Evolutionary conservation across 129 eudicot genomes (phyloP).

Genomic region (Smallanthus sonchifolius): DNA sequence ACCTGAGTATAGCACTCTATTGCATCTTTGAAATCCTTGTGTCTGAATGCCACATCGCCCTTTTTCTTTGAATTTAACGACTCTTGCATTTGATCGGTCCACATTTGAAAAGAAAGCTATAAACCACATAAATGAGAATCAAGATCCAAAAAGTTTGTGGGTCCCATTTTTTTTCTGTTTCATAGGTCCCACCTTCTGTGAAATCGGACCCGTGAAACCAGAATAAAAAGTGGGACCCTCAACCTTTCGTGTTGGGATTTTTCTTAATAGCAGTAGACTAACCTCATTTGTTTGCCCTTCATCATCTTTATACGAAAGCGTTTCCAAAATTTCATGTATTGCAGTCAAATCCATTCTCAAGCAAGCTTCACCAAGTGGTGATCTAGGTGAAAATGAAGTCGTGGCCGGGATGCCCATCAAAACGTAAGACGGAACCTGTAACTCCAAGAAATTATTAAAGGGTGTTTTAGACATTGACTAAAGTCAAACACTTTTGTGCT

Average conservation of each 20-base stretch:
- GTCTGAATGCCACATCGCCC: constrained; percentile 57
- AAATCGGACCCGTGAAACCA: background rate
- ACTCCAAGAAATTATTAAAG: background rate
- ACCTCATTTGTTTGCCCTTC: constrained; percentile 66
- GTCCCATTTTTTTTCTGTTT: background rate
- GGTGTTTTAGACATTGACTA: constrained; percentile 14
- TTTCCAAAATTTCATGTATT: constrained; percentile 53
- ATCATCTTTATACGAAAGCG: constrained; percentile 48
- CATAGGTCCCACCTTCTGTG: background rate
- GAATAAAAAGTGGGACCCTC: background rate
- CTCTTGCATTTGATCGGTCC: constrained; percentile 82
- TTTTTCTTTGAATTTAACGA: constrained; percentile 58
- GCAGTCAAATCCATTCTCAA: constrained; percentile 68
- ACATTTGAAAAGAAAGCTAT: constrained; percentile 76
- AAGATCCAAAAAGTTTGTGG: background rate
- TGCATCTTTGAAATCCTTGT: constrained; percentile 51
- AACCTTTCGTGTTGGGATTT: background rate
- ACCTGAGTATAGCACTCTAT: constrained; percentile 69
- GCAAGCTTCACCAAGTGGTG: constrained; percentile 70
- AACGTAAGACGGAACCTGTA: constrained; percentile 53
- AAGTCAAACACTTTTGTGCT: background rate
- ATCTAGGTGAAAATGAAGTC: constrained; percentile 49
- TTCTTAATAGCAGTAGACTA: background rate
- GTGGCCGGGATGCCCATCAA: constrained; percentile 56
- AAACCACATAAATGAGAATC: constrained; percentile 12